A percentile compares a stretch with the other conserved stretches of the same genome.
phyloP scores from a whole-genome alignment of 495 filamentous ascomycete genomes.

The Pyrenula aspistea region DNA sequence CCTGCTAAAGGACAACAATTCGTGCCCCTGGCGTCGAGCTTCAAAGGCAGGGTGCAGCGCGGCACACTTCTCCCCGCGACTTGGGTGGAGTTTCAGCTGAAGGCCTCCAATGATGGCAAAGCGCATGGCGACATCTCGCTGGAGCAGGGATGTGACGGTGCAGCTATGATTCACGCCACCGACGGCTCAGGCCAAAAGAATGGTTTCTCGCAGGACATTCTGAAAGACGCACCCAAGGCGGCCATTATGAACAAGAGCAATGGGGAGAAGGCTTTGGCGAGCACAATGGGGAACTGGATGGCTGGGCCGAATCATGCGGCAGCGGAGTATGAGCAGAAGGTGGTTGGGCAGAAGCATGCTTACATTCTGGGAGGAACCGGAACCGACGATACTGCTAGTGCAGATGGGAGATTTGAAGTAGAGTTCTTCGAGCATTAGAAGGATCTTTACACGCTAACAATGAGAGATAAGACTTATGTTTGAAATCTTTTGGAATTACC shows the following conservation, averaged over 20 bases:
- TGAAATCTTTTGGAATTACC: too few species aligned
- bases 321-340: conserved; percentile 20
- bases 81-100: conserved; percentile 31
- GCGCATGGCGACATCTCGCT: conserved; percentile 30
- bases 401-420: conserved; percentile 25
- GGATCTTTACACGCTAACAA: too few species aligned
- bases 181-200: conserved; percentile 19
- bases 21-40: conserved; percentile 16
- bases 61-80: conserved; percentile 23
- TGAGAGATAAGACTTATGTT: too few species aligned
- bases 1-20: conserved; percentile 13
- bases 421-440: conserved; percentile 15
- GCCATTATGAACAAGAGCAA: conserved; percentile 18
- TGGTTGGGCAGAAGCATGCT: conserved; percentile 20
- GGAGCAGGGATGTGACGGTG: conserved; percentile 30
- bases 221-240: conserved; percentile 19
- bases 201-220: conserved; percentile 22
- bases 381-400: conserved; percentile 23
- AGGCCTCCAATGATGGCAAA: conserved; percentile 21
- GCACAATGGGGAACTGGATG: conserved; percentile 29
- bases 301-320: conserved; percentile 26
- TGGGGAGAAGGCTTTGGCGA: conserved; percentile 19
- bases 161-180: conserved; percentile 23
- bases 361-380: conserved; percentile 28
- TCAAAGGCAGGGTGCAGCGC: conserved; percentile 33